A percentile compares a stretch with the other conserved stretches of the same genome.
Conservation (phyloP, 2,329 filamentous ascomycete genomes). For the Trichoderma cornu-damae region DNA sequence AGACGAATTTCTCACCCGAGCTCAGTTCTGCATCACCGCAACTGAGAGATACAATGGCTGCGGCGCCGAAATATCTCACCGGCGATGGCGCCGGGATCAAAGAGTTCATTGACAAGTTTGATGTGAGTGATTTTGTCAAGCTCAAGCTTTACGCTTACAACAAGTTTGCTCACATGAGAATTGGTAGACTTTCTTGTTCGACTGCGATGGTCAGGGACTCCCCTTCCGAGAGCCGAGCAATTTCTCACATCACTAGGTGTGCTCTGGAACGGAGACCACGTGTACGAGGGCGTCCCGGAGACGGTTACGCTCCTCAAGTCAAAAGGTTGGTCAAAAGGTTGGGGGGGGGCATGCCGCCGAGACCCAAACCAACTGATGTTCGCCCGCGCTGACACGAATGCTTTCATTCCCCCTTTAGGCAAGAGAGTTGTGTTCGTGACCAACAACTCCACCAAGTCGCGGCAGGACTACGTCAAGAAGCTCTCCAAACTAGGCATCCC, state of each 20-base stretch:
- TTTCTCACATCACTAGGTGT: slow-evolving; percentile 59
- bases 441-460: slow-evolving; percentile 97
- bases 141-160: not conserved
- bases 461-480: slow-evolving; percentile 88
- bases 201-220: slow-evolving; percentile 76
- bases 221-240: not conserved
- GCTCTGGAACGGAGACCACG: slow-evolving; percentile 89
- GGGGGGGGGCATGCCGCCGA: not conserved
- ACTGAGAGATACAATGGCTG: slow-evolving; percentile 23
- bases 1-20: not conserved
- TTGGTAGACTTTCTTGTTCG: slow-evolving; percentile 70
- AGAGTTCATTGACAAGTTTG: slow-evolving; percentile 83
- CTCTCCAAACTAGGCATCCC: slow-evolving; percentile 76
- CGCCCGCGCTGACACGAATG: not conserved
- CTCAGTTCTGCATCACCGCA: not conserved
- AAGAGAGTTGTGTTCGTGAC: slow-evolving; percentile 95
- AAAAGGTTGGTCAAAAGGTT: slow-evolving; percentile 62
- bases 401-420: slow-evolving; percentile 45
- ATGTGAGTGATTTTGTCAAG: slow-evolving; percentile 57
- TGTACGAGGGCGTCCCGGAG: slow-evolving; percentile 80
- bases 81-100: slow-evolving; percentile 72
- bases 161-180: slow-evolving; percentile 13
- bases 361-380: not conserved
- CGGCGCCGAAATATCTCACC: slow-evolving; percentile 60
- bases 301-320: slow-evolving; percentile 77